Evolutionary conservation across 495 filamentous ascomycete species (phyloP).

Genomic region (Penicillium herquei): DNA sequence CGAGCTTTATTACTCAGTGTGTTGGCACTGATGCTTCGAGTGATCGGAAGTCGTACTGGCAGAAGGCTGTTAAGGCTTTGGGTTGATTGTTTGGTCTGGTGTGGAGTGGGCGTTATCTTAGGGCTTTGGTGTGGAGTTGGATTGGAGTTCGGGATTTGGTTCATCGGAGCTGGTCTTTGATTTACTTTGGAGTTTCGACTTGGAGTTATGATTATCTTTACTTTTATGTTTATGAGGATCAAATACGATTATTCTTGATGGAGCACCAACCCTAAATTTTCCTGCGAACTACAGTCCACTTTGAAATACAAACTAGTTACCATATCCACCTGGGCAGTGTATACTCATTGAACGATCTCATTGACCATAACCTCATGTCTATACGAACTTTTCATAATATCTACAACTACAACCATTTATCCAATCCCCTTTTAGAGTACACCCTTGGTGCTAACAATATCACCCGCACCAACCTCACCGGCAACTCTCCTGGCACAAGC

Average conservation of each 20-base stretch:
- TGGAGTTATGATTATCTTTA: background rate
- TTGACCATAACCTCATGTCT: slow-evolving; percentile 7
- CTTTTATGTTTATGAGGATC: background rate
- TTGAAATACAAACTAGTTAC: no score
- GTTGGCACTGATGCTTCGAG: slow-evolving; percentile 53
- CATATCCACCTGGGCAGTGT: no score
- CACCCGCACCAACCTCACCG: slow-evolving; percentile 76
- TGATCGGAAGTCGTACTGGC: slow-evolving; percentile 58
- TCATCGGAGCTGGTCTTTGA: background rate
- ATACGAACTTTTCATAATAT: background rate
- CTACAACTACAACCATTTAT: no score
- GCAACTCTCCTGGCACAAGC: slow-evolving; percentile 70
- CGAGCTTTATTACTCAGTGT: slow-evolving; percentile 60
- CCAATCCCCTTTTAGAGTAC: slow-evolving; percentile 50
- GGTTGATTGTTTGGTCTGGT: slow-evolving; percentile 13
- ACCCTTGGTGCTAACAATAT: slow-evolving; percentile 94
- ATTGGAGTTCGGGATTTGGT: background rate
- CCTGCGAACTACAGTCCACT: no score
- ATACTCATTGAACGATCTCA: background rate
- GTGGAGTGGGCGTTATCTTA: background rate
- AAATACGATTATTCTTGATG: background rate
- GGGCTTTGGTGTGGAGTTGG: background rate
- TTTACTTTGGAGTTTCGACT: background rate
- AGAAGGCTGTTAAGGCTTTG: slow-evolving; percentile 37
- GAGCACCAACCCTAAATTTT: no score